Base-by-base conservation (phyloP, 495 filamentous ascomycete genomes). In the Penicillium ucsense region DNA sequence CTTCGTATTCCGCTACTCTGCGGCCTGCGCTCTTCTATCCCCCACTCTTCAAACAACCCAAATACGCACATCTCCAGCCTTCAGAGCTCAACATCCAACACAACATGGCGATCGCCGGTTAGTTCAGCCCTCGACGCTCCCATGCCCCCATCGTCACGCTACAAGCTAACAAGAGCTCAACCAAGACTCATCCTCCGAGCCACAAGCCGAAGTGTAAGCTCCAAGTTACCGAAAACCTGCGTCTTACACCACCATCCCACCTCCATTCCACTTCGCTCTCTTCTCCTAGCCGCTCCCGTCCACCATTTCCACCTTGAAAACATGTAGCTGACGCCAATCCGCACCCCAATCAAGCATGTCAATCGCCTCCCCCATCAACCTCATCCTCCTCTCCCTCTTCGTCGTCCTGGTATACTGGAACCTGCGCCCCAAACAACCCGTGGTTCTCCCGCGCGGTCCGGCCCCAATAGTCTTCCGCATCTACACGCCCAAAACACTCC, bases 401-500 rank as follows among this genome's bases (percentile, higher is more conserved):
- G 55, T 83, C 45, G 76, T 87, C 62, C 73, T 88, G 12, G 62
- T 83, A 47, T 92, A 88, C 72, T 63, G 73, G 48, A 76, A 84
- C 51, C 73, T 85, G 56, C 79, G 81, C 40, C 83, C 85, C 12
- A 63, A 78, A 40, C 70, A 77, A 4, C 63, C 76, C 39, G 61
- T 77, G 40, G 65, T 74, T 1, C 80, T 91, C 42, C 84, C 86
- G 43, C 78, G 81, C 48, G 70, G 79, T 29, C 82, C 89, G 3
- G 71, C 87, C 31, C 79, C 86, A 3, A 70, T 84, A 52, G 88
- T 97, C 58, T 97, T 95, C 82, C 77, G 78, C 46, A 91, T 84
- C 57, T 98, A 95, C 74, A 94, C 85, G 27, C 92, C 92, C 9
- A 83, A 76, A 34, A 86, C 85, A 1, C 77, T 98, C 4, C 74